Base-by-base conservation (phyloP, 192 early-diverging fungal species). In the Coemansia sp. region DNA sequence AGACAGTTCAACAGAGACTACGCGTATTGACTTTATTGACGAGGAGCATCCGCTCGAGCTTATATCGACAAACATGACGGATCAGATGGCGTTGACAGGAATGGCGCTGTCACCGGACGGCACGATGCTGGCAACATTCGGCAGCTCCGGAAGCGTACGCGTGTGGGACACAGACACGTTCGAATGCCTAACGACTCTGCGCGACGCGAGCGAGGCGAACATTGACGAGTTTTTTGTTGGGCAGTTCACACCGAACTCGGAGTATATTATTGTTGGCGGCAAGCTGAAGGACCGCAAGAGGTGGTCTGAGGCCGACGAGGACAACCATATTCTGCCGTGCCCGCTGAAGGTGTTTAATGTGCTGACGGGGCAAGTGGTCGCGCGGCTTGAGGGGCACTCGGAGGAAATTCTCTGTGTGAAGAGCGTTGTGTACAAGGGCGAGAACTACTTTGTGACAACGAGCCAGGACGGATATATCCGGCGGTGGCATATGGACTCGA, bases 381-480 rank as follows among this genome's bases (percentile, higher is more conserved):
- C 73, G n/a, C 82, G 77, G 59, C 75, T 94, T 12, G 84, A 89
- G 43, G 92, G 91, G 3, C 95, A 98, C 64, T 76, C 81, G 15
- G 94, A 98, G 67, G 95, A 98, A 67, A 80, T 98, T 27, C 63
- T 96, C 42, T 88, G 86, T 53, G 78, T 93, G 42, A 93, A 96
- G 68, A 67, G 66, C 30, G 78, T 94, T 1, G 70, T 81, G 25
- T 98, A 83, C 62, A 84, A 89, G 52, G 91, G 87, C 22, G 83
- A 89, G 25, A 84, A 88, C 48, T 98, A 98, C 67, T 87, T 82
- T 52, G 73, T 98, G 7, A 88, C 90, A 3, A 92, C 92, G 1
- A 94, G 95, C 67, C 93, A 98, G 71, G 95, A 98, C 67, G 95
- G 95, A 8, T 93, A 93, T 69, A 89, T 98, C 47, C 83, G 86